Base-by-base conservation (phyloP, 1,284 basidiomycete genomes). In the Ceratobasidium sp. region DNA sequence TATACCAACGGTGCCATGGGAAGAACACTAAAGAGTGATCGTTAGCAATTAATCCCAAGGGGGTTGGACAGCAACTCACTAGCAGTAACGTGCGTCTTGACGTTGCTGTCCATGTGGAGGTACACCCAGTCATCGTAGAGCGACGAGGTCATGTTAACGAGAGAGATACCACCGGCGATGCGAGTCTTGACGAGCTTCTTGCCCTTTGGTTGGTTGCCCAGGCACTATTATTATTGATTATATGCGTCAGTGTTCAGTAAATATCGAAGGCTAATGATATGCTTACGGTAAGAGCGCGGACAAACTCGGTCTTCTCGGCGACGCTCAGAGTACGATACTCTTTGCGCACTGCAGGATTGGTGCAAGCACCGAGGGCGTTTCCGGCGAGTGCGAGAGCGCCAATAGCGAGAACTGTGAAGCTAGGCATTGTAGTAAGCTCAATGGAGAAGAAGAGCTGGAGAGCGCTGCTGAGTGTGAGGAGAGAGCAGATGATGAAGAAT, bases 61-160 rank as follows among this genome's bases (percentile, higher is more conserved):
- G 15, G 9, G 59, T 4, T 20, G 38, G 10, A 33, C 38, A 17
- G 7, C n/a, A 56, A 75, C 73, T 62, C 42, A 75, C 73, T 28
- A 56, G 48, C 46, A 48, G 48, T 62, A 65, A 66, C 73, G 61
- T 75, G 73, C 2, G 50, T 66, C 26, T 38, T 50, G 23, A 26
- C 48, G 50, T 74, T 75, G 61, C 23, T 52, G 62, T 66, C 61
- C 61, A 65, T 75, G 33, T 56, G 62, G 28, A 75, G 62, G 28
- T 64, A 75, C 4, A 66, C 62, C 50, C 48, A 75, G 61, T 66
- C 73, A 54, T 75, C 73, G 42, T 66, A 75, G 12, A 65, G 61
- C n/a, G 46, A 54, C 9, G 28, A 23, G 46, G 59, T 65, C 26
- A 12, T 42, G 50, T 52, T 61, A 33, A 56, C 56, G 28, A 66